These are phyloP conservation scores for Cicer bijugum DNA, from an alignment of 306 rosid genomes.

Conservation along the genomic window DNA sequence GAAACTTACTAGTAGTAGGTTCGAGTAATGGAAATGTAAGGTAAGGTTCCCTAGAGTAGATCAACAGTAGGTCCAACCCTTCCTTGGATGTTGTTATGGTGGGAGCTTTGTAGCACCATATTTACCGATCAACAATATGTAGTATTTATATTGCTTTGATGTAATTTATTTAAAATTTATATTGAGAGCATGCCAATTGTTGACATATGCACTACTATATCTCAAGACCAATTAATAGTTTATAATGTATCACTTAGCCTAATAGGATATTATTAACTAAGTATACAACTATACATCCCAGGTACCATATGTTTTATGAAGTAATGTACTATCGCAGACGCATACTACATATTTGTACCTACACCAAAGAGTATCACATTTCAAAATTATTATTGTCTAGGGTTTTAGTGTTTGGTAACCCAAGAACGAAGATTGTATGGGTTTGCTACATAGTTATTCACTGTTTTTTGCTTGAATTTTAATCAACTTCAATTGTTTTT, in stretches of 20 bases:
- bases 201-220: too few relatives aligned
- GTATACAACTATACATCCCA: not conserved
- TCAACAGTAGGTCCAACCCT: not conserved
- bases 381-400: not conserved
- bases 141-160: not conserved
- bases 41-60: not conserved
- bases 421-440: conserved; percentile 4
- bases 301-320: not conserved
- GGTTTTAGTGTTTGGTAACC: conserved; percentile 32
- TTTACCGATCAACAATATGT: not conserved
- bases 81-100: not conserved
- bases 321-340: not conserved
- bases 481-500: not conserved
- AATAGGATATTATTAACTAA: not conserved
- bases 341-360: not conserved
- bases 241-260: not conserved
- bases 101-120: not conserved
- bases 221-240: not conserved
- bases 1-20: not conserved
- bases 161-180: not conserved
- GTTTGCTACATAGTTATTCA: not conserved
- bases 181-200: not conserved
- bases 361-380: not conserved
- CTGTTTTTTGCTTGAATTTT: conserved; percentile 21
- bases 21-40: not conserved